These are phyloP conservation scores for Solanum medicagineum DNA, from an alignment of 257 asterid genomes.

Conservation along the genomic window DNA sequence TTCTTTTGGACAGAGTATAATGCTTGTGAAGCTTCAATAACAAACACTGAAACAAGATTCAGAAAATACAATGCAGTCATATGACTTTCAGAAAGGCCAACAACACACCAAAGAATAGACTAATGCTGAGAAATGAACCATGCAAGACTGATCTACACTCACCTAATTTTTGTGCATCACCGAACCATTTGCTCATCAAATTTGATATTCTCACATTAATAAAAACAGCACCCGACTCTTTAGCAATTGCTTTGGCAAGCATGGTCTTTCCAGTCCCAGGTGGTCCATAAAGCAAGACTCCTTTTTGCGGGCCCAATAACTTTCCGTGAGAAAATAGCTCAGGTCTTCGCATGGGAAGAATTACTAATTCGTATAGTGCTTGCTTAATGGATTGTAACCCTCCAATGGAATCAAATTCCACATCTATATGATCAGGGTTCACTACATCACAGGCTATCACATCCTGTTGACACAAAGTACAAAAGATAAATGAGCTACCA, in stretches of 20 bases:
- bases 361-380: slow-evolving; percentile 66
- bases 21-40: neutral
- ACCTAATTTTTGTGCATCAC: slow-evolving; percentile 97
- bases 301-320: slow-evolving; percentile 89
- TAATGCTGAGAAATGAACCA: neutral
- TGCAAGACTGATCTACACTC: slow-evolving; percentile 4
- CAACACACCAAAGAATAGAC: neutral
- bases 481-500: neutral
- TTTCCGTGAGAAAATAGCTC: slow-evolving; percentile 76
- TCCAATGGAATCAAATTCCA: slow-evolving; percentile 69
- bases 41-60: neutral
- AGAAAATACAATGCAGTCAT: neutral
- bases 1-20: neutral
- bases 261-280: slow-evolving; percentile 99
- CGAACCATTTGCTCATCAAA: slow-evolving; percentile 97
- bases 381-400: slow-evolving; percentile 80
- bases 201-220: slow-evolving; percentile 78
- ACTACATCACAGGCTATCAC: slow-evolving; percentile 92
- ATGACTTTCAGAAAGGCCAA: neutral
- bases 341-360: slow-evolving; percentile 82
- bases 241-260: slow-evolving; percentile 98
- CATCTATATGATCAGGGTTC: slow-evolving; percentile 76
- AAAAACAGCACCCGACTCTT: slow-evolving; percentile 88
- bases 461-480: slow-evolving; percentile 34
- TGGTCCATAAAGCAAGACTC: slow-evolving; percentile 90